These are phyloP conservation scores for Sugiyamaella qingdaonensis DNA, from an alignment of 805 yeast species.

Conservation along the genomic window DNA sequence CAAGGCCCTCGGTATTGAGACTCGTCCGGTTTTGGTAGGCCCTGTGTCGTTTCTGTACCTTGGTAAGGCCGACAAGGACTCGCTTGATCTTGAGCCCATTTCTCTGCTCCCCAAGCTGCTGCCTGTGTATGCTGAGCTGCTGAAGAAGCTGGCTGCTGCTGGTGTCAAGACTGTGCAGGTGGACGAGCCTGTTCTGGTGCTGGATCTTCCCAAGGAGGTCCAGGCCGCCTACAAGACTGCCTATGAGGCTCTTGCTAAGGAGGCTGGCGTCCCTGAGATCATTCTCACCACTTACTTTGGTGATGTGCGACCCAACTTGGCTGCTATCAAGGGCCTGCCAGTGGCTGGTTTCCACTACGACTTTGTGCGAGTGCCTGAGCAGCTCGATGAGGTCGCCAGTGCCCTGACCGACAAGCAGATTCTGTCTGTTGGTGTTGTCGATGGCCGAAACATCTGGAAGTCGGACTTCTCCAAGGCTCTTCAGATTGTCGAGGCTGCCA, in stretches of 20 bases:
- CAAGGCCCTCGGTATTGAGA: conserved; percentile 89
- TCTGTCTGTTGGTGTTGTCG: conserved; percentile 94
- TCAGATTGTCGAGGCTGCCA: conserved; percentile 74
- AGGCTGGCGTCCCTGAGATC: conserved; percentile 71
- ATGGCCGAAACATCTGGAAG: conserved; percentile 99
- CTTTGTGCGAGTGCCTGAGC: conserved; percentile 94
- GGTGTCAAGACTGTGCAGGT: conserved; percentile 95
- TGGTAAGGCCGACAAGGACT: conserved; percentile 99
- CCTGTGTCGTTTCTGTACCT: conserved; percentile 92
- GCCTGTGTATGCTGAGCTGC: conserved; percentile 89
- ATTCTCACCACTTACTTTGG: conserved; percentile 93
- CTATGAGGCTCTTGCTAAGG: conserved; percentile 66
- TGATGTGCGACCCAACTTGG: conserved; percentile 95
- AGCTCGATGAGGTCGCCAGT: conserved; percentile 75
- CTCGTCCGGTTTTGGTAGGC: conserved; percentile 96
- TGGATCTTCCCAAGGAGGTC: conserved; percentile 82
- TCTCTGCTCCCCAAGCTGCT: conserved; percentile 80
- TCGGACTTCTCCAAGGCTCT: conserved; percentile 87
- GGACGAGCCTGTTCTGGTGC: conserved; percentile 95
- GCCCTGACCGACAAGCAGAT: conserved; percentile 66
- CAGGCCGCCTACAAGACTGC: conserved; percentile 87
- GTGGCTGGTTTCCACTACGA: conserved; percentile 96
- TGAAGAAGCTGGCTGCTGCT: conserved; percentile 82
- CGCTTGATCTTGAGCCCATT: conserved; percentile 91
- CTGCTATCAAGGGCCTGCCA: conserved; percentile 83